A percentile compares a stretch with the other conserved stretches of the same genome.
Evolutionary conservation across 83 land plant species (phyloP).

Genomic region (Thuja plicata): DNA sequence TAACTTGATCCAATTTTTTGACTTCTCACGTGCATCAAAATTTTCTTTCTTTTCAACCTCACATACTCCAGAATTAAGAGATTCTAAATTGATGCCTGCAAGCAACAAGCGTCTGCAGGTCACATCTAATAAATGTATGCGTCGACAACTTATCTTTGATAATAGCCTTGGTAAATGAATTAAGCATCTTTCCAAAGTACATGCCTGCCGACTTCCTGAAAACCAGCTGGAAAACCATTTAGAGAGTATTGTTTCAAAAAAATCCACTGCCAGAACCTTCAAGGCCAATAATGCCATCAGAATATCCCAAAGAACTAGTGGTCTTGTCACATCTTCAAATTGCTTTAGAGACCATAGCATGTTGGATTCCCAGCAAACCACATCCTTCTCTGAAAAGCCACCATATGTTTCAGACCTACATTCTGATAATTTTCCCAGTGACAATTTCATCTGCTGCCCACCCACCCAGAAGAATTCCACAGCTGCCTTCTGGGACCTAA

Average conservation of each 20-base stretch:
- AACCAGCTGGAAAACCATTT: constrained; percentile 46
- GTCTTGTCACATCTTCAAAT: constrained; percentile 24
- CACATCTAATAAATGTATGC: constrained; percentile 43
- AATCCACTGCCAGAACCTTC: constrained; percentile 24
- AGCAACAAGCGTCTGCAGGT: constrained; percentile 45
- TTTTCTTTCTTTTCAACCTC: not conserved
- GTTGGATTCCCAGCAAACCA: constrained; percentile 47
- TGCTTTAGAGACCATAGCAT: constrained; percentile 38
- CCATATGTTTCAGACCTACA: constrained; percentile 9
- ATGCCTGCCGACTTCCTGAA: not conserved
- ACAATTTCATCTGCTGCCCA: constrained; percentile 23
- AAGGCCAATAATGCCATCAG: constrained; percentile 34
- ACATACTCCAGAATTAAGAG: constrained; percentile 1
- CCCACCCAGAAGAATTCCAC: constrained; percentile 61
- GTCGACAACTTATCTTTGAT: constrained; percentile 22
- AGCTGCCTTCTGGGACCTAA: constrained; percentile 52
- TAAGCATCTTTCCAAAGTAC: constrained; percentile 25
- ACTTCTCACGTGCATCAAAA: constrained; percentile 13
- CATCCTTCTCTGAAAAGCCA: constrained; percentile 31
- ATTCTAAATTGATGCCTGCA: constrained; percentile 19
- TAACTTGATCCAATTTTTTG: constrained; percentile 25
- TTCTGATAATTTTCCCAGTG: constrained; percentile 12
- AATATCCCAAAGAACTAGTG: constrained; percentile 54
- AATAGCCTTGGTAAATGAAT: constrained; percentile 17
- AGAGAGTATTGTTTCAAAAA: constrained; percentile 32